A percentile compares a stretch with the other conserved stretches of the same genome.
These are phyloP conservation scores for Oidium heveae DNA, from an alignment of 2,329 filamentous ascomycete species.

Conservation along the genomic window DNA sequence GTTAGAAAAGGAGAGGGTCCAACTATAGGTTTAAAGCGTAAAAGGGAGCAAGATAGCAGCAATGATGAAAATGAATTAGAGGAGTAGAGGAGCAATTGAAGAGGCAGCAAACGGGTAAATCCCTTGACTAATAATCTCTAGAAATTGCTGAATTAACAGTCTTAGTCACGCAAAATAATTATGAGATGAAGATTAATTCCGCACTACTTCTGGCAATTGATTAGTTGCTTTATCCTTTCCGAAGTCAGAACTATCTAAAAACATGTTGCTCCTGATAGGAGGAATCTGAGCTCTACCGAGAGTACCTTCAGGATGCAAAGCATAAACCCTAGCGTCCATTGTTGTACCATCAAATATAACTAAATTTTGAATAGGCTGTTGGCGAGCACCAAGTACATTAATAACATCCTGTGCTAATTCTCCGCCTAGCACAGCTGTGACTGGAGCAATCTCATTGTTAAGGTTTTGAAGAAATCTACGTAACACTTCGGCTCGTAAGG, in stretches of 20 bases:
- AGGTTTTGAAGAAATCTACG: slow-evolving; percentile 71
- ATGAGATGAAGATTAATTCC: slow-evolving; percentile 12
- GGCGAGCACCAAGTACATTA: slow-evolving; percentile 71
- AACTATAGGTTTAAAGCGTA: not conserved
- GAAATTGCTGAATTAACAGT: too few species aligned
- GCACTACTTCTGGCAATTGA: not conserved
- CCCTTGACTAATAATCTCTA: too few species aligned
- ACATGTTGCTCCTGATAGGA: not conserved
- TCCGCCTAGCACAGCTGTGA: slow-evolving; percentile 71
- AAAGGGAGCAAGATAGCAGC: slow-evolving; percentile 10
- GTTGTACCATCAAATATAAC: slow-evolving; percentile 72
- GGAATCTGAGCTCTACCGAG: not conserved
- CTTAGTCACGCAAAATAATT: too few species aligned
- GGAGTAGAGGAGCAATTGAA: slow-evolving; percentile 2
- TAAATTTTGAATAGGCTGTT: slow-evolving; percentile 92
- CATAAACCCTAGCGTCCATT: slow-evolving; percentile 55
- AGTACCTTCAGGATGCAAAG: slow-evolving; percentile 43
- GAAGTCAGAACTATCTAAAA: not conserved
- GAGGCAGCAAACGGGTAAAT: too few species aligned
- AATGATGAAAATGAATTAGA: slow-evolving; percentile 10
- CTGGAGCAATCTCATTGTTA: slow-evolving; percentile 60
- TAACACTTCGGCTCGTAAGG: slow-evolving; percentile 44
- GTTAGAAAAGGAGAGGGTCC: slow-evolving; percentile 28
- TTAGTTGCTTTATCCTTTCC: not conserved
- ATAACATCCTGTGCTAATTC: slow-evolving; percentile 90